Percentiles rank a stretch among this genome's conserved stretches.
Conservation (phyloP, 2,329 filamentous ascomycete species). For the Leptographium lundbergii region DNA sequence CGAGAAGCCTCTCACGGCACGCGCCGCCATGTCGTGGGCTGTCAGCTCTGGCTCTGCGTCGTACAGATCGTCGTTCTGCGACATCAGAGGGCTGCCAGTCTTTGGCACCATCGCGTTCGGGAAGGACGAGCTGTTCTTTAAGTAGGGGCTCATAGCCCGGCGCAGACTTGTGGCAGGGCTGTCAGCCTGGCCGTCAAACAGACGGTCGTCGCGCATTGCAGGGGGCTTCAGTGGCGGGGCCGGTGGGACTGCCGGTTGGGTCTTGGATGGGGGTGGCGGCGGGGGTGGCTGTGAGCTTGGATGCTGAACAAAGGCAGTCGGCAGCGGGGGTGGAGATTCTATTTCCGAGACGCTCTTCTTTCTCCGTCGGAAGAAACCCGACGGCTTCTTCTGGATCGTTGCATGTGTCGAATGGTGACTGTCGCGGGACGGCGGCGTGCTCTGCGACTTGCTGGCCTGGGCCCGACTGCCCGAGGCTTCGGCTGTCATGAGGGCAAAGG, state of each 20-base stretch:
- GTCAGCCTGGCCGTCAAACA: conserved; percentile 23
- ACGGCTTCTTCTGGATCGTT: conserved; percentile 72
- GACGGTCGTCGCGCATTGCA: conserved; percentile 17
- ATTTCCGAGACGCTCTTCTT: conserved; percentile 77
- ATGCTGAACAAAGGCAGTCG: conserved; percentile 21
- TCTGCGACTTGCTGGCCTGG: conserved; percentile 31
- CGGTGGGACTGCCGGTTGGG: conserved; percentile 22
- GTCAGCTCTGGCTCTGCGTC: background rate
- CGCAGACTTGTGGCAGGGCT: conserved; percentile 71
- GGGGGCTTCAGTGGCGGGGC: conserved; percentile 21
- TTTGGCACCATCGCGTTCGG: background rate
- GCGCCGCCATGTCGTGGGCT: conserved; percentile 17
- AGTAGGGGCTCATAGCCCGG: conserved; percentile 77
- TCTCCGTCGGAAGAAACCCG: conserved; percentile 83
- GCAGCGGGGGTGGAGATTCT: conserved; percentile 45
- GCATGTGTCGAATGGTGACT: conserved; percentile 33
- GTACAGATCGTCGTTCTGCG: background rate
- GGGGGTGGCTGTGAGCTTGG: conserved; percentile 13
- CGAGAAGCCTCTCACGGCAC: conserved; percentile 50
- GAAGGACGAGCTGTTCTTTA: conserved; percentile 27
- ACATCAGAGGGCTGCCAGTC: background rate
- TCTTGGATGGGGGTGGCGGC: conserved; percentile 19
- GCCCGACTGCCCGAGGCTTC: conserved; percentile 20
- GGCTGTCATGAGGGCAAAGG: conserved; percentile 23
- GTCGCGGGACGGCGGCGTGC: conserved; percentile 38